Evolutionary conservation across 2,329 filamentous ascomycete genomes (phyloP), one percentile per base, ranked within the genome.

Genomic region (Trichocomaceae sp.): DNA sequence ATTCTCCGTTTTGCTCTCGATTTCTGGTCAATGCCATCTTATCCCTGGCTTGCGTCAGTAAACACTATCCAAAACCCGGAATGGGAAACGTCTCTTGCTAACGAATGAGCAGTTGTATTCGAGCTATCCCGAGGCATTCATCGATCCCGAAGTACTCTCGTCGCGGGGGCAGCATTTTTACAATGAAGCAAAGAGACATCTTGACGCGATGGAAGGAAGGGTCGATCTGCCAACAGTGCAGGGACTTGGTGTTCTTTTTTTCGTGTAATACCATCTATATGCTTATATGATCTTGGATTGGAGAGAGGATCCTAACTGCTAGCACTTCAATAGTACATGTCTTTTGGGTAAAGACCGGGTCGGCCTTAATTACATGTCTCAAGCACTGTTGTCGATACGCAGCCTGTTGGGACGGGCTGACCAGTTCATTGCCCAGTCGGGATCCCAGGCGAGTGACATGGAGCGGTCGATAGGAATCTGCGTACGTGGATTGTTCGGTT

Each of bases 11-110:
- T 49, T 71, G 69, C 57, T 67, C 67, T 1, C 64, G 67, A 2
- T 69, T 67, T 44, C 58, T 71, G 42, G 68, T 70, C 23, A 71
- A 71, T 56, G 60, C 62, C n/a, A 66, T 71, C 22, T 59, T 70
- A 1, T 59, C 65, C 12, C 63, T 67, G 50, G 64, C 66, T 33
- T 66, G 68, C 61, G 67, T 69, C 61, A 55, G 67, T 63, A 31
- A 20, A 23, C 33, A 12, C 9, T 8, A n/a, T 22, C n/a, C n/a
- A 26, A 23, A 10, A 46, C 19, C 4, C 2, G 9, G 9, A 41
- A 41, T 17, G 17, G 2, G n/a, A 41, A 15, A 8, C 26, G n/a
- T 29, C 3, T 17, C 23, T 20, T 1, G 23, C 39, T 51, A 15
- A 51, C 39, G 5, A n/a, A 50, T 4, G 5, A 13, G 6, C 20